These are phyloP conservation scores for Wickerhamomyces xylosicus DNA, from an alignment of 805 yeast species.

Conservation along the genomic window DNA sequence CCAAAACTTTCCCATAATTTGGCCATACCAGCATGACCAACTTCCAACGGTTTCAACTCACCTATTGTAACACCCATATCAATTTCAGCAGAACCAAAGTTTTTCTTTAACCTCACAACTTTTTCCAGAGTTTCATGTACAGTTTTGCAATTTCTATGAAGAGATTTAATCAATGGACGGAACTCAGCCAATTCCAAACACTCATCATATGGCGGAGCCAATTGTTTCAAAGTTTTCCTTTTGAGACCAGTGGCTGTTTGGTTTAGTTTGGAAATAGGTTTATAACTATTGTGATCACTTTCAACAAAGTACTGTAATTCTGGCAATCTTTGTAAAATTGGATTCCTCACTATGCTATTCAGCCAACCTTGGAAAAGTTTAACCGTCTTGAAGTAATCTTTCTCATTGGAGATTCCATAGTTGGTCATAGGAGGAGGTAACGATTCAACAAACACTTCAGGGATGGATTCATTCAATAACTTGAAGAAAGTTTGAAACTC, in stretches of 20 bases:
- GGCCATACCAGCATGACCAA: constrained; percentile 58
- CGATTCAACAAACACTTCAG: constrained; percentile 90
- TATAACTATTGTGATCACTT: constrained; percentile 49
- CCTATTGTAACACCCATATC: constrained; percentile 33
- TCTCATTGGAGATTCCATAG: constrained; percentile 78
- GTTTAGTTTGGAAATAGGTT: constrained; percentile 40
- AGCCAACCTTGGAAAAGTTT: constrained; percentile 78
- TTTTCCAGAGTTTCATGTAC: constrained; percentile 47
- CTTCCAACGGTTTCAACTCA: constrained; percentile 34
- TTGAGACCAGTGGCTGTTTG: constrained; percentile 78
- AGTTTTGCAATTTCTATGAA: constrained; percentile 49
- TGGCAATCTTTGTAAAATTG: constrained; percentile 76
- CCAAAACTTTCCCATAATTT: constrained; percentile 71
- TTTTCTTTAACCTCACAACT: constrained; percentile 32
- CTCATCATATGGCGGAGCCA: constrained; percentile 87
- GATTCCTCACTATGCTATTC: constrained; percentile 58
- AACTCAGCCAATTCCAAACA: constrained; percentile 71
- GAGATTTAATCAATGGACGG: constrained; percentile 75
- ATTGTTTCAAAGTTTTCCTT: constrained; percentile 84
- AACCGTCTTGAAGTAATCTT: constrained; percentile 52
- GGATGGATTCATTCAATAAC: constrained; percentile 69
- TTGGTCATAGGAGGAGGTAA: constrained; percentile 68
- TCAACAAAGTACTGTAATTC: constrained; percentile 81
- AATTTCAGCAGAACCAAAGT: constrained; percentile 46
- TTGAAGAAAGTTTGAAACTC: constrained; percentile 72